These are phyloP conservation scores for Blepharisma stoltei DNA, from an alignment of 73 alveolate genomes.

Conservation along the genomic window DNA sequence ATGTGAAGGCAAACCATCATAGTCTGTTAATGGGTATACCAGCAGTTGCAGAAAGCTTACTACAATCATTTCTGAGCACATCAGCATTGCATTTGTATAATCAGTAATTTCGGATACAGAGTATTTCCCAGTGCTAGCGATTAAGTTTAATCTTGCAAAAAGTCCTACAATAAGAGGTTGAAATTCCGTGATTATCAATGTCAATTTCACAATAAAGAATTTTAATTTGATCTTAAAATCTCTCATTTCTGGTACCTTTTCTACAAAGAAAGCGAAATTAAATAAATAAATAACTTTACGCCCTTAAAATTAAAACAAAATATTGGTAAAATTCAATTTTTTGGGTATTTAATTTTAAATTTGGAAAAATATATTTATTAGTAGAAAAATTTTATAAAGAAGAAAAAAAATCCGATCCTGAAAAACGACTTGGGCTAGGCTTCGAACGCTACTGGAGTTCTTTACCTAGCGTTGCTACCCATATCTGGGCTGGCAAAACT, in stretches of 20 bases:
- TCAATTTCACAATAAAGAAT: neutral
- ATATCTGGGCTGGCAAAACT: too few relatives aligned
- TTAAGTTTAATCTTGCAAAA: neutral
- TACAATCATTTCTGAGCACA: conserved; percentile 15
- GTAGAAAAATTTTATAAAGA: neutral
- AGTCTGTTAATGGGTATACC: conserved; percentile 2
- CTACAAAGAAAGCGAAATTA: conserved; percentile 8
- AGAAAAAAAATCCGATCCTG: neutral
- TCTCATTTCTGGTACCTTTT: neutral
- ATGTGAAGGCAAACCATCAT: neutral
- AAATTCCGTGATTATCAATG: neutral
- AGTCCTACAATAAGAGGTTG: neutral
- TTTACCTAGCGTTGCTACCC: too few relatives aligned
- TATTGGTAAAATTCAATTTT: too few relatives aligned
- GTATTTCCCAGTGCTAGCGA: neutral
- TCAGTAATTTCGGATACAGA: neutral
- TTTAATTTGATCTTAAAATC: neutral
- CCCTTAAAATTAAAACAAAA: too few relatives aligned
- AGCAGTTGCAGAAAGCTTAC: neutral
- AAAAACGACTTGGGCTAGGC: neutral
- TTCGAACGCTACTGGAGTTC: neutral
- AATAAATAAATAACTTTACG: too few relatives aligned
- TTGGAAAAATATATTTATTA: neutral
- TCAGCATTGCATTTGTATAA: neutral
- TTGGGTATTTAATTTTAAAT: neutral